Conservation (phyloP, 2,329 filamentous ascomycete genomes). For the Claviceps sp. region DNA sequence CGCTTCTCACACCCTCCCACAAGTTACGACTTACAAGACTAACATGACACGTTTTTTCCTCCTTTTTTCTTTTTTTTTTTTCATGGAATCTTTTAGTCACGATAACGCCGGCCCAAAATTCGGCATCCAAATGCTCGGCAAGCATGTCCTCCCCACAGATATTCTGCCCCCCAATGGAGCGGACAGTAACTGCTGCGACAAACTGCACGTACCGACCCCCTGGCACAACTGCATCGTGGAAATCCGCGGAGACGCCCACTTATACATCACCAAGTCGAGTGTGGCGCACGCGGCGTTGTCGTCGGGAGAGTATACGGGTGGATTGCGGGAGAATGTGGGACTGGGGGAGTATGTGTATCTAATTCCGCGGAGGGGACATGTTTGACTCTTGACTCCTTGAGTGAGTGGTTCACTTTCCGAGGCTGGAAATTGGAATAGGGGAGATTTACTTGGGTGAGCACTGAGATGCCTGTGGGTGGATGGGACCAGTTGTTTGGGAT, state of each 20-base stretch:
- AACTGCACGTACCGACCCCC: constrained; percentile 25
- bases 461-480: background rate
- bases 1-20: too few species aligned
- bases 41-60: background rate
- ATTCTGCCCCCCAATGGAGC: constrained; percentile 15
- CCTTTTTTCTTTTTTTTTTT: background rate
- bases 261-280: constrained; percentile 12
- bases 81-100: constrained; percentile 11
- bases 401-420: too few species aligned
- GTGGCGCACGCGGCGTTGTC: constrained; percentile 8
- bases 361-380: background rate
- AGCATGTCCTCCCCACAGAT: constrained; percentile 18
- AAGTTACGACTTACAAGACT: too few species aligned
- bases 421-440: too few species aligned
- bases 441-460: background rate
- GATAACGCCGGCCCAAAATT: constrained; percentile 28
- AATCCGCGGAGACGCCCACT: constrained; percentile 9
- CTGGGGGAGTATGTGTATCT: constrained; percentile 1
- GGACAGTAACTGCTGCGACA: constrained; percentile 10
- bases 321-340: background rate
- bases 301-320: constrained; percentile 2
- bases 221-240: constrained; percentile 29
- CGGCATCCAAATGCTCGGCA: constrained; percentile 25
- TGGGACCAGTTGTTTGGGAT: too few species aligned
- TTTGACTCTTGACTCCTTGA: background rate